These are phyloP conservation scores for Athelia sp. DNA, from an alignment of 1,284 basidiomycete species.

Conservation along the genomic window DNA sequence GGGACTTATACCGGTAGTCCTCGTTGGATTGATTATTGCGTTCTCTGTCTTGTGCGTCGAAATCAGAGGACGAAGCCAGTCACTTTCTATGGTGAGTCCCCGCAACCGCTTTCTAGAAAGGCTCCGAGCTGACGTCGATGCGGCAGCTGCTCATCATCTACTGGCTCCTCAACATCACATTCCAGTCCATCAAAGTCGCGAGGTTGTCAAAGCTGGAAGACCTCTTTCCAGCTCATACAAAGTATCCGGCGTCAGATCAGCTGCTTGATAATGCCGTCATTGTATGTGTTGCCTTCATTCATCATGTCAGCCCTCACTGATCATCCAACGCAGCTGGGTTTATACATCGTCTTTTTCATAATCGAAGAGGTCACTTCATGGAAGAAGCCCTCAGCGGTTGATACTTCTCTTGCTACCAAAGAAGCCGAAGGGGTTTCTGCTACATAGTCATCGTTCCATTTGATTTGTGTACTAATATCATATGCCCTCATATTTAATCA, in stretches of 20 bases:
- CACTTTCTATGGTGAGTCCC: constrained; percentile 15
- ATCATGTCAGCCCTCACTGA: constrained; percentile 7
- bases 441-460: not conserved
- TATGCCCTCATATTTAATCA: not conserved
- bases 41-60: constrained; percentile 16
- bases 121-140: not conserved
- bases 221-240: constrained; percentile 1
- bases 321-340: not conserved
- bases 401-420: not conserved
- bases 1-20: constrained; percentile 18
- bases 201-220: constrained; percentile 16
- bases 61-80: constrained; percentile 12
- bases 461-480: not conserved
- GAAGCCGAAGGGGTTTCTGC: not conserved
- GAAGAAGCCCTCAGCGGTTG: not conserved
- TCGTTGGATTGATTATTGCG: constrained; percentile 12
- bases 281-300: constrained; percentile 13
- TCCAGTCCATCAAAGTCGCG: constrained; percentile 15
- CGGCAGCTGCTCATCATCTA: constrained; percentile 16
- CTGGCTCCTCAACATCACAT: constrained; percentile 16
- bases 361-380: not conserved
- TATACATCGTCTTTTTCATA: not conserved
- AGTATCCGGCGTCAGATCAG: constrained; percentile 20
- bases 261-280: constrained; percentile 21
- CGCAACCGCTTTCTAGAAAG: not conserved